Percentiles rank a stretch among this genome's conserved stretches.
These are phyloP conservation scores for Moricandia moricandioides DNA, from an alignment of 345 rosid genomes.

Conservation along the genomic window DNA sequence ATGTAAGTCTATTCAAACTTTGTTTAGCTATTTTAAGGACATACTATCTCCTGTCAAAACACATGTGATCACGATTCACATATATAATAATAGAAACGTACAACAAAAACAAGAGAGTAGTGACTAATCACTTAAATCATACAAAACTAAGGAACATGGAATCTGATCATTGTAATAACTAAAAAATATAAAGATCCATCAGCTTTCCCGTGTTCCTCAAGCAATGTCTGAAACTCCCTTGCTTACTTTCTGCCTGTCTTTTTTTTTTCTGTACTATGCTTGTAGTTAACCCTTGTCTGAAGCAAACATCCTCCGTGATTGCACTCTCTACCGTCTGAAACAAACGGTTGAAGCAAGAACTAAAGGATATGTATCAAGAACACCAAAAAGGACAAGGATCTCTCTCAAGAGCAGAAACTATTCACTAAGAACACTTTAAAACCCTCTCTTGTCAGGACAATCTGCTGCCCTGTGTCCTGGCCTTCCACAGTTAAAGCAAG, in stretches of 20 bases:
- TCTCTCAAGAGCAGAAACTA: constrained; percentile 15
- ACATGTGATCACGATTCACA: constrained; percentile 21
- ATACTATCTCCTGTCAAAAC: no score
- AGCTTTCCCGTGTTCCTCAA: constrained; percentile 25
- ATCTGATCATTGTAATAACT: constrained; percentile 26
- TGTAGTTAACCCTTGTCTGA: constrained; percentile 16
- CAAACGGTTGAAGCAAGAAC: constrained; percentile 24
- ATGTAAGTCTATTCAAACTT: no score
- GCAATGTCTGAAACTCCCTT: constrained; percentile 35
- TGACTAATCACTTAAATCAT: constrained; percentile 7
- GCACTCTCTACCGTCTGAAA: constrained; percentile 13
- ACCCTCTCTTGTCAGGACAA: constrained; percentile 60
- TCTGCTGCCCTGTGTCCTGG: constrained; percentile 88
- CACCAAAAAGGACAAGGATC: constrained; percentile 6
- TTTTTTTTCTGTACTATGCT: not conserved
- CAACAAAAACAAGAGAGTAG: not conserved
- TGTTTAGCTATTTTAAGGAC: no score
- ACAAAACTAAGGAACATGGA: constrained; percentile 32
- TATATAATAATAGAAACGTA: constrained; percentile 14
- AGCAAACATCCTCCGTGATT: constrained; percentile 4
- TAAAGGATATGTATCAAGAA: constrained; percentile 10
- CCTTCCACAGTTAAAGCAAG: constrained; percentile 77
- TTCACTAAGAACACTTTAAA: constrained; percentile 20
- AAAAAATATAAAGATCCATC: constrained; percentile 7
- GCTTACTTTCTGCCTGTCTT: not conserved